Conservation (phyloP, 1,284 basidiomycete species). For the Kalmanozyma brasiliensis region DNA sequence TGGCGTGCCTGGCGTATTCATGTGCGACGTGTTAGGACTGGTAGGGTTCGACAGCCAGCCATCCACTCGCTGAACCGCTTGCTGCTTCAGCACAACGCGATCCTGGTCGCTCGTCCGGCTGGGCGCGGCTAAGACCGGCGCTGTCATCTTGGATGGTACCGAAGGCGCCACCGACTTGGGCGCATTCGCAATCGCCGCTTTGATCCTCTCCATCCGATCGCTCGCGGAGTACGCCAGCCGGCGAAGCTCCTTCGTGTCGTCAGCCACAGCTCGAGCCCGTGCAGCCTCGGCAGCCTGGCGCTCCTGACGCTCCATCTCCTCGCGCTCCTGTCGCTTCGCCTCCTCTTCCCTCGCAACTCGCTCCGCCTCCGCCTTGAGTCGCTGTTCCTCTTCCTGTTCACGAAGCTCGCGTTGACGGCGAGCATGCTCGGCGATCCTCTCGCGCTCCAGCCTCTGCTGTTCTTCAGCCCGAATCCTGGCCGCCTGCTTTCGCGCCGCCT, state of each 20-base stretch:
- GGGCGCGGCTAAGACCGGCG: slow-evolving; percentile 14
- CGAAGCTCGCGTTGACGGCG: slow-evolving; percentile 26
- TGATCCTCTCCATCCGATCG: slow-evolving; percentile 13
- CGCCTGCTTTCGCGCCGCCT: slow-evolving; percentile 14
- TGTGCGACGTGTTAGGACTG: slow-evolving; percentile 29
- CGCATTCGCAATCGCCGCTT: slow-evolving; percentile 12
- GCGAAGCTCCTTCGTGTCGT: slow-evolving; percentile 11
- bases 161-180: slow-evolving; percentile 24
- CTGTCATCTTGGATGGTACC: slow-evolving; percentile 31
- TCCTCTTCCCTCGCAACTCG: slow-evolving; percentile 17
- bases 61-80: slow-evolving; percentile 51
- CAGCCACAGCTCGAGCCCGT: slow-evolving; percentile 2
- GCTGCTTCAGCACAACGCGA: slow-evolving; percentile 38
- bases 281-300: slow-evolving; percentile 17
- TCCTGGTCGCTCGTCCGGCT: slow-evolving; percentile 31
- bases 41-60: slow-evolving; percentile 52
- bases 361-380: slow-evolving; percentile 18
- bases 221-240: slow-evolving; percentile 5
- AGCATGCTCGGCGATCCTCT: slow-evolving; percentile 33
- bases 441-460: slow-evolving; percentile 34
- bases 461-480: slow-evolving; percentile 14
- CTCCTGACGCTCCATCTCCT: slow-evolving; percentile 4
- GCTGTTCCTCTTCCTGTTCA: slow-evolving; percentile 31
- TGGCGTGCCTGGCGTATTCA: slow-evolving; percentile 52
- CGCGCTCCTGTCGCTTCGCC: slow-evolving; percentile 14